Conservation (phyloP, 371 early-diverging fungal species). For the Lichtheimia ornata region DNA sequence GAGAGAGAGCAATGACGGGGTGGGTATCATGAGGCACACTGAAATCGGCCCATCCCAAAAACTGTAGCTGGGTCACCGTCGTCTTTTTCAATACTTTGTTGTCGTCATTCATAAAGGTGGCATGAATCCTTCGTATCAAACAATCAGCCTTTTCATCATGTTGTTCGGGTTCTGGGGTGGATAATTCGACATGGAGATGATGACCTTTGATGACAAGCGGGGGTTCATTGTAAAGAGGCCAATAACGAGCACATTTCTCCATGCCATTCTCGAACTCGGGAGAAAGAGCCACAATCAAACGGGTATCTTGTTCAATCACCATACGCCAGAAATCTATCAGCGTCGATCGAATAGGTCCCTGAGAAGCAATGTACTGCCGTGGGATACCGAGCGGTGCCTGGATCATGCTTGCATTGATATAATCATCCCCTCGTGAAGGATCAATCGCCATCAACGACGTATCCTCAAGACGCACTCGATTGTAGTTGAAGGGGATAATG, state of each 20-base stretch:
- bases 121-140: constrained; percentile 16
- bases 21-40: constrained; percentile 63
- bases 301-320: constrained; percentile 74
- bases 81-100: constrained; percentile 4
- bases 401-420: constrained; percentile 83
- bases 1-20: constrained; percentile 45
- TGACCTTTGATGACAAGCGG: neutral
- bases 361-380: constrained; percentile 81
- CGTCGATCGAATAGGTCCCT: constrained; percentile 84
- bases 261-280: constrained; percentile 68
- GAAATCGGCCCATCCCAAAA: constrained; percentile 90
- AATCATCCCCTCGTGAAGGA: constrained; percentile 48
- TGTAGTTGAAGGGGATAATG: constrained; percentile 62
- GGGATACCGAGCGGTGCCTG: constrained; percentile 37
- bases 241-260: constrained; percentile 79
- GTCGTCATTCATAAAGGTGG: constrained; percentile 4
- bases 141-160: constrained; percentile 18
- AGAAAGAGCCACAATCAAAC: constrained; percentile 87
- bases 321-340: constrained; percentile 90
- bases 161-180: constrained; percentile 12
- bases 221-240: constrained; percentile 51
- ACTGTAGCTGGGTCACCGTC: constrained; percentile 76
- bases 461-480: constrained; percentile 42
- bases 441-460: constrained; percentile 11
- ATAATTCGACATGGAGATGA: neutral